phyloP scores from a whole-genome alignment of 176 grass and related monocot genomes.

The Cenchrus purpureus region DNA sequence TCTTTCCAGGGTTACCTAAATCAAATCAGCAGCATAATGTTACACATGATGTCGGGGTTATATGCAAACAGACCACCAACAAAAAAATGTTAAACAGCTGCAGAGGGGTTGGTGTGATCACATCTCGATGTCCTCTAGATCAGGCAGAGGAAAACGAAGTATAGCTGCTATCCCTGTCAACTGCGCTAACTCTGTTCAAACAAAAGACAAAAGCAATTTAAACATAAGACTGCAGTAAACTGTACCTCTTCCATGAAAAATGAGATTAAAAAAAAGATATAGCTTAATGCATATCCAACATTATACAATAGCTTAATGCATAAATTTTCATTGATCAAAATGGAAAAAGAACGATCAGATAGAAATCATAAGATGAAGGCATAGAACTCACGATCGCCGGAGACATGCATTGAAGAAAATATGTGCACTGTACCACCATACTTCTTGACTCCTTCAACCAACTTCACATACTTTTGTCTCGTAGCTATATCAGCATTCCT shows the following conservation, averaged over 20 bases:
- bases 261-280: background rate
- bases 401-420: constrained; percentile 96
- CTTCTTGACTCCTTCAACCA: constrained; percentile 81
- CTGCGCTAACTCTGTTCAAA: constrained; percentile 77
- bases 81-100: background rate
- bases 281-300: constrained; percentile 1
- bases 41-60: constrained; percentile 29
- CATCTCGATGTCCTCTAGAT: constrained; percentile 95
- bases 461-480: constrained; percentile 74
- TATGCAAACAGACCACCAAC: background rate
- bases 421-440: constrained; percentile 74
- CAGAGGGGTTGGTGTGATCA: constrained; percentile 37
- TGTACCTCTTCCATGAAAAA: background rate
- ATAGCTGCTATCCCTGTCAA: constrained; percentile 92
- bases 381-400: constrained; percentile 78
- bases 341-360: background rate
- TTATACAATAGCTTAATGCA: background rate
- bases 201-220: constrained; percentile 29
- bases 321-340: background rate
- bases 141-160: constrained; percentile 80
- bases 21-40: constrained; percentile 10
- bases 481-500: constrained; percentile 81
- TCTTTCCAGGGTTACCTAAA: constrained; percentile 27
- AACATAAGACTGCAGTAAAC: background rate
- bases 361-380: background rate